These are phyloP conservation scores for Kodamaea derodonti DNA, from an alignment of 1,139 yeast species.

Conservation along the genomic window DNA sequence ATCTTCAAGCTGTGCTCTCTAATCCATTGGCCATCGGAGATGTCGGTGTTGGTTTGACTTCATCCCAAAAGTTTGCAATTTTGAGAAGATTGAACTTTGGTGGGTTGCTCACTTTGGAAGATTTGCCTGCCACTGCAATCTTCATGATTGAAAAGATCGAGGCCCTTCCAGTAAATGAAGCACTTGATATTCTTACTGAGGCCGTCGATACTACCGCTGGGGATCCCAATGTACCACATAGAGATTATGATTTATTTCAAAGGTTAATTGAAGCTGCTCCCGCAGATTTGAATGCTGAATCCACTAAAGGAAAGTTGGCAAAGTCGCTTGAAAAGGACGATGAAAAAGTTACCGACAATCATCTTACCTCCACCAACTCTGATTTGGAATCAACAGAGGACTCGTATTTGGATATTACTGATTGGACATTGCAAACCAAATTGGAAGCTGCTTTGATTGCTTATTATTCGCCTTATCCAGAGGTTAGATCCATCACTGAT, in stretches of 20 bases:
- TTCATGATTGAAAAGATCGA: slow-evolving; percentile 22
- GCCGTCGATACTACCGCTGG: slow-evolving; percentile 16
- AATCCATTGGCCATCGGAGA: slow-evolving; percentile 21
- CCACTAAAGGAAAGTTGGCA: slow-evolving; percentile 1
- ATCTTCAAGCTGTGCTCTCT: slow-evolving; percentile 13
- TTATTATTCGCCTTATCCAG: slow-evolving; percentile 61
- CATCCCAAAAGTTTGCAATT: slow-evolving; percentile 23
- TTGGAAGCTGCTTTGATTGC: slow-evolving; percentile 30
- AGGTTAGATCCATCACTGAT: slow-evolving; percentile 56
- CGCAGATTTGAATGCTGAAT: slow-evolving; percentile 1
- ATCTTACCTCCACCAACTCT: slow-evolving; percentile 1
- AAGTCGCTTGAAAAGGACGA: slow-evolving; percentile 3
- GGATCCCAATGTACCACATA: slow-evolving; percentile 23
- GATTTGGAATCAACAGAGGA: slow-evolving; percentile 1
- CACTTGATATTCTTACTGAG: slow-evolving; percentile 17
- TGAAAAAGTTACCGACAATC: not conserved
- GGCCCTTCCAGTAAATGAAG: slow-evolving; percentile 13
- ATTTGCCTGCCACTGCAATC: slow-evolving; percentile 27
- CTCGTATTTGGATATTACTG: slow-evolving; percentile 5
- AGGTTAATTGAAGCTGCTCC: slow-evolving; percentile 7
- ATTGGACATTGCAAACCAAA: slow-evolving; percentile 15
- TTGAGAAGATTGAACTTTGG: slow-evolving; percentile 26
- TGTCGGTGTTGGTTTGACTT: slow-evolving; percentile 24
- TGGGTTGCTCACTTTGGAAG: slow-evolving; percentile 24
- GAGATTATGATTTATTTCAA: slow-evolving; percentile 13